Conservation (phyloP, 2,329 filamentous ascomycete genomes). For the Capronia epimyces region DNA sequence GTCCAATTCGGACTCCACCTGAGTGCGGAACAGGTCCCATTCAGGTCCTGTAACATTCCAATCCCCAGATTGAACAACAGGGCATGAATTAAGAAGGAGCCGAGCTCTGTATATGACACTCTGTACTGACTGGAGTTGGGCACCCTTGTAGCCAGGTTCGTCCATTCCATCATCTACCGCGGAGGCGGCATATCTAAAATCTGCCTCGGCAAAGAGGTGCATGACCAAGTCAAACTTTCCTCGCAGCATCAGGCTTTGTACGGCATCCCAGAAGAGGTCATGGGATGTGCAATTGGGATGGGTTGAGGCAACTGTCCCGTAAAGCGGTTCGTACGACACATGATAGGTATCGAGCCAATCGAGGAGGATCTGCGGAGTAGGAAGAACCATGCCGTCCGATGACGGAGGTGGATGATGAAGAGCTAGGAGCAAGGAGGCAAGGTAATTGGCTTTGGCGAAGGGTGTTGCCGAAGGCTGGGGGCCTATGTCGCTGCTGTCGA, state of each 20-base stretch:
- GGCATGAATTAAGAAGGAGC: constrained; percentile 66
- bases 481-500: constrained; percentile 53
- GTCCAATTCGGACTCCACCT: constrained; percentile 62
- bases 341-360: constrained; percentile 77
- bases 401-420: constrained; percentile 65
- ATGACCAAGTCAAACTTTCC: constrained; percentile 65
- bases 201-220: constrained; percentile 65
- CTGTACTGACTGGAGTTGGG: constrained; percentile 72
- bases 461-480: constrained; percentile 57
- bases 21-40: constrained; percentile 78
- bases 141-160: constrained; percentile 64
- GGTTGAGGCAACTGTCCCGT: constrained; percentile 58
- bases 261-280: constrained; percentile 74
- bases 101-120: constrained; percentile 64
- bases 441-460: constrained; percentile 69
- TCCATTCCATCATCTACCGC: constrained; percentile 58
- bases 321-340: constrained; percentile 63
- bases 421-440: constrained; percentile 71
- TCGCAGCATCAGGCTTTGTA: constrained; percentile 69
- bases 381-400: constrained; percentile 26
- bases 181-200: constrained; percentile 69
- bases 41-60: constrained; percentile 80
- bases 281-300: constrained; percentile 71
- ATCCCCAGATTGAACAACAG: constrained; percentile 56
- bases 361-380: constrained; percentile 72